Evolutionary conservation across 2,329 filamentous ascomycete genomes (phyloP), one percentile per base, ranked within the genome.

Genomic region (Simplicillium sp.): DNA sequence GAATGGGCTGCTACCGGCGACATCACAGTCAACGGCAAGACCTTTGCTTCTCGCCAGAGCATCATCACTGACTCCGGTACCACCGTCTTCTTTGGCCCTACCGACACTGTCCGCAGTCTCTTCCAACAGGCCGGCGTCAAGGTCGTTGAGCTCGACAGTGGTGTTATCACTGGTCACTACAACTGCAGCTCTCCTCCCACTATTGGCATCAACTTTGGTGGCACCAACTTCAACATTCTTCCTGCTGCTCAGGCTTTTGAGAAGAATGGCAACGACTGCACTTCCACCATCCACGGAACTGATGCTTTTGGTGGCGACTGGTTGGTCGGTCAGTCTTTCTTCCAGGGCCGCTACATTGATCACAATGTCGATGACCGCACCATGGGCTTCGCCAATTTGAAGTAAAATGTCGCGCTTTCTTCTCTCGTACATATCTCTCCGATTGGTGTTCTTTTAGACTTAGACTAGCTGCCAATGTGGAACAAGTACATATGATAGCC

Each of bases 301-400:
- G 9, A 16, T 11, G 17, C 32, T 3, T 48, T 47, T 40, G 48
- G 49, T 20, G 34, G 13, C 37, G 41, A 11, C 14, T 51, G 49
- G 49, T 28, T 49, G 16, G 39, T 51, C 11, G 49, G 49, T n/a
- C 49, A 51, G 42, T 40, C 49, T 9, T 51, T 51, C 34, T 51
- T 51, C 16, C 49, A 48, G 38, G 46, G 48, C 7, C 40, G 44
- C 36, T 51, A 51, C 34, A 43, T 51, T 39, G 49, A 51, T 25
- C 48, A 50, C 39, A 47, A 48, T 11, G 20, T 44, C 9, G 39
- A 40, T 8, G 42, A 38, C 13, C 34, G 37, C 3, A 48, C 46
- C 3, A 48, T 43, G 36, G 41, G 44, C 13, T 41, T 43, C 62
- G 43, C 43, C 11, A 7, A 44, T n/a, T 31, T 44, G 28, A 44